Base-by-base conservation (phyloP, 2,329 filamentous ascomycete species). In the Ceratocystis smalleyi region DNA sequence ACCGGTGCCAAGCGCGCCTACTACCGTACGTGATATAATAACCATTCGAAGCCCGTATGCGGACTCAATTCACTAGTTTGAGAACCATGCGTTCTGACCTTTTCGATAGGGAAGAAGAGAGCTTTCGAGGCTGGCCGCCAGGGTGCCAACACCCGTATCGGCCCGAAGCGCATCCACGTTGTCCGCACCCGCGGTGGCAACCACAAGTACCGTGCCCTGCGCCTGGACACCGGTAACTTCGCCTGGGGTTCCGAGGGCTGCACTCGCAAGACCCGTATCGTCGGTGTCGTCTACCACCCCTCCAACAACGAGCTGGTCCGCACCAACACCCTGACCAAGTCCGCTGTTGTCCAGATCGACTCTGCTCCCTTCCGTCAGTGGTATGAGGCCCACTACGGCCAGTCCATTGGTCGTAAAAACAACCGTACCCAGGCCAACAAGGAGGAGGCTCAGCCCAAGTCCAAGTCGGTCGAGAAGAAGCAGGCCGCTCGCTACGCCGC, bases 271-370 rank as follows among this genome's bases (percentile, higher is more conserved):
- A 91, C 89, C 80, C 94, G 95, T 83, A 89, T 99, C 78, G 96
- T 99, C 78, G 91, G 83, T 75, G 95, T 99, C 81, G 88, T 87
- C 77, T 99, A 91, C 89, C 95, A 99, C 82, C 95, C 94, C 69
- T 96, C 92, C 78, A 99, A 99, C 91, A 99, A 99, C 90, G 94
- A 99, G 83, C 86, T 99, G 73, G 91, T 99, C 83, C 94, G 94
- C 77, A 99, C 94, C 80, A 99, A 99, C 88, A 97, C 94, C 82
- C 85, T 99, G 78, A 99, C 94, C 84, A 95, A 91, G 83, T 90
- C 90, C 76, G 94, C 94, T 81, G 89, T 99, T 75, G 89, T 99
- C 78, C 94, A 99, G 84, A 83, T 99, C 80, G 94, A 99, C 79
- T 94, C 95, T 74, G 90, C 94, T 69, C 94, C 94, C 72, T 99